Percentiles rank a stretch among this genome's conserved stretches.
Conservation (phyloP, 1,139 yeast genomes). For the Meyerozyma athensensis region DNA sequence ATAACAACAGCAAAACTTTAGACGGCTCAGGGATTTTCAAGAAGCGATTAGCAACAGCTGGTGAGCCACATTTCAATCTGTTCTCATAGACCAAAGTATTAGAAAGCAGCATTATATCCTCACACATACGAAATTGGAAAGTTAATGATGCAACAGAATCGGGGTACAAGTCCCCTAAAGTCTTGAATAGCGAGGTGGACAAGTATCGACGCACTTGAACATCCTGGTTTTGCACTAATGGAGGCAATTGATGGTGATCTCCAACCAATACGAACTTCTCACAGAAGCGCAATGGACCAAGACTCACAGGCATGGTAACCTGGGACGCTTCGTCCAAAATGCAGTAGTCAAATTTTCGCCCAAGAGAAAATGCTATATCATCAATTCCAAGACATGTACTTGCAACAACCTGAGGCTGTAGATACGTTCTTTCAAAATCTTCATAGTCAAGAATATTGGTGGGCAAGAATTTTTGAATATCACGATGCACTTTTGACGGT, state of each 20-base stretch:
- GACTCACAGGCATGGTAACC: constrained; percentile 81
- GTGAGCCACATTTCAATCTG: constrained; percentile 69
- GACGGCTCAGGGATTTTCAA: constrained; percentile 38
- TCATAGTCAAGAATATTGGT: constrained; percentile 36
- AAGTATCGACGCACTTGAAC: constrained; percentile 57
- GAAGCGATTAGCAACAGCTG: constrained; percentile 52
- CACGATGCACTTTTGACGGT: constrained; percentile 55
- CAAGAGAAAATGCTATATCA: constrained; percentile 53
- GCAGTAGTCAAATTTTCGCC: constrained; percentile 78
- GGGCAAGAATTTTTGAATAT: constrained; percentile 52
- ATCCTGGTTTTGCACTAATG: constrained; percentile 62
- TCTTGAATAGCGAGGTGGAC: constrained; percentile 72
- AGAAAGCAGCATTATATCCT: constrained; percentile 79
- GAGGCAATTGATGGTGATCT: constrained; percentile 90
- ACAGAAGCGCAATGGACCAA: constrained; percentile 80
- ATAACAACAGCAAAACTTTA: constrained; percentile 6
- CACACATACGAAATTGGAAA: constrained; percentile 89
- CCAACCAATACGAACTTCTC: constrained; percentile 87
- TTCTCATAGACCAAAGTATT: constrained; percentile 77
- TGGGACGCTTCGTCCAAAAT: constrained; percentile 97
- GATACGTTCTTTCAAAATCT: constrained; percentile 42
- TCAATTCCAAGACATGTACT: constrained; percentile 79
- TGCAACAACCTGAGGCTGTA: constrained; percentile 73
- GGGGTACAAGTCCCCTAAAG: constrained; percentile 69
- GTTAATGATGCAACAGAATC: constrained; percentile 67